Evolutionary conservation across 495 filamentous ascomycete species (phyloP), one percentile per base, ranked within the genome.

Genomic region (Annulohypoxylon bovei): DNA sequence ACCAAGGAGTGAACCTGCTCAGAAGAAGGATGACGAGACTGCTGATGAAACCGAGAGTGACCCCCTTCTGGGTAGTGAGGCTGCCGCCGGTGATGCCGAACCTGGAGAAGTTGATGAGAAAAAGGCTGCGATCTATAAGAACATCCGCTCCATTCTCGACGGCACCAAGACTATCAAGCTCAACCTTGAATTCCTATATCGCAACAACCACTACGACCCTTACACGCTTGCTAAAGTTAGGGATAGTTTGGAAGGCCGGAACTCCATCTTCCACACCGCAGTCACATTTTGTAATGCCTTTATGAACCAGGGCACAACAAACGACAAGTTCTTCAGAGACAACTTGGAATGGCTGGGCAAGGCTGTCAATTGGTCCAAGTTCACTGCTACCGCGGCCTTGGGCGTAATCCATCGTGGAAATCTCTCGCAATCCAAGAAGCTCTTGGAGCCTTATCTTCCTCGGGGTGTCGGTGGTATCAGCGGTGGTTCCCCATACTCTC

Each of bases 291-390:
- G 95, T 66, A 98, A 98, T 77, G 96, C 93, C 11, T 98, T 99
- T 79, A 99, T 98, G 95, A 95, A 99, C 74, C 93, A 96, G n/a
- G 96, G 96, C 33, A 98, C 96, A 6, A 98, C 95, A 0, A 94
- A 95, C 67, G 96, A 98, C 78, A 93, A 91, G 72, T 99, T 98
- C 83, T 98, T 98, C 85, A 87, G 96, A 2, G 94, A 98, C 69
- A 99, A 98, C 67, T 80, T 99, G 27, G 96, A 99, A 54, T 99
- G 96, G 96, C 86, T 99, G 7, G 93, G 94, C 32, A 99, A 98
- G 82, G 96, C 96, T 46, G 93, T 98, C 14, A 99, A 99, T 82
- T 99, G 96, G 96, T 98, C 95, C 62, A 99, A 99, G 76, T 99
- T 99, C 77, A 97, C 96, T 1, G 96, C 96, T 5, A 99, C 96